Conservation (phyloP, 163 green algal species). For the Chlorella variabilis region DNA sequence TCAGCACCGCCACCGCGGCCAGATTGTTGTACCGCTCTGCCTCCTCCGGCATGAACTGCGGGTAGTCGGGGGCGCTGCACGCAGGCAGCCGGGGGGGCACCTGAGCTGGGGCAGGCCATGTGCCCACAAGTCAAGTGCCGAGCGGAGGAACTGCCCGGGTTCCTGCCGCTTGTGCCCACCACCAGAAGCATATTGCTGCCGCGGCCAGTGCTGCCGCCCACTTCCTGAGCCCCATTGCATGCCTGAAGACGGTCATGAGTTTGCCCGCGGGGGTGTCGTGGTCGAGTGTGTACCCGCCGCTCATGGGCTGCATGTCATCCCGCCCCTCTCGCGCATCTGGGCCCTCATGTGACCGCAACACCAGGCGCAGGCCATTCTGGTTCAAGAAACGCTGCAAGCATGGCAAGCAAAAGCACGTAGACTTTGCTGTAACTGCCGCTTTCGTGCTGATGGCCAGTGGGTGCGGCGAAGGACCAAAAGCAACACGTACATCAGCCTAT, state of each 20-base stretch:
- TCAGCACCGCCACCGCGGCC: conserved; percentile 78
- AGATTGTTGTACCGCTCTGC: conserved; percentile 75
- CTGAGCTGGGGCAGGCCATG: not conserved
- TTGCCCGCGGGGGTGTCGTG: conserved; percentile 65
- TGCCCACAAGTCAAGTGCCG: too few species aligned
- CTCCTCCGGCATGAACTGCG: conserved; percentile 66
- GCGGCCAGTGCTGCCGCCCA: too few species aligned
- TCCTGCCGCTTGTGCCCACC: too few species aligned
- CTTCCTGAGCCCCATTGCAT: too few species aligned
- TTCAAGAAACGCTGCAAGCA: conserved; percentile 78
- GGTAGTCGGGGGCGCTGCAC: conserved; percentile 97
- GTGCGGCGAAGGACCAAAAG: too few species aligned
- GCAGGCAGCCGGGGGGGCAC: conserved; percentile 51
- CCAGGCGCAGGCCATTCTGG: conserved; percentile 81
- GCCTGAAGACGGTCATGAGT: conserved; percentile 50
- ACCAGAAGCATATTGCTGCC: too few species aligned
- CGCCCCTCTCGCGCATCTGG: conserved; percentile 89
- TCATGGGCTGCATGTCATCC: conserved; percentile 72
- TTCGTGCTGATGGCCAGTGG: too few species aligned
- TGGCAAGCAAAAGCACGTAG: too few species aligned
- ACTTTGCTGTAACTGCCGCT: not conserved
- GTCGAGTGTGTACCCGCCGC: conserved; percentile 88
- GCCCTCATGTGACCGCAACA: conserved; percentile 96
- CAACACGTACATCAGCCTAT: too few species aligned
- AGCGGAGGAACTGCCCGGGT: too few species aligned